Conservation (phyloP, 2,329 filamentous ascomycete genomes). For the Lojkania enalia region DNA sequence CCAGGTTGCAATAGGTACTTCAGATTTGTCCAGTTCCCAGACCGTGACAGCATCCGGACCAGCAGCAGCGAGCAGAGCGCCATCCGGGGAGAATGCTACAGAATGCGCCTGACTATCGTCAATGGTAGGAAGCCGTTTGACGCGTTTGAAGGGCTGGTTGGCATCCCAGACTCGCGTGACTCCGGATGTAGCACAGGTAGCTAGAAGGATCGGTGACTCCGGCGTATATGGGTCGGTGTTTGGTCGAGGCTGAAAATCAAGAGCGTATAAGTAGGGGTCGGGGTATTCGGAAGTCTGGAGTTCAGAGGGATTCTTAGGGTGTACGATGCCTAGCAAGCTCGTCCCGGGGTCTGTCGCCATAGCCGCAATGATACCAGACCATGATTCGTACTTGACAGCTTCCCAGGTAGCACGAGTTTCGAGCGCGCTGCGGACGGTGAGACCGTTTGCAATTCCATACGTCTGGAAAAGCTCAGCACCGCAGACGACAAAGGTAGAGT, state of each 20-base stretch:
- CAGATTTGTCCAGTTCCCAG: slow-evolving; percentile 46
- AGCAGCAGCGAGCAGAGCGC: slow-evolving; percentile 48
- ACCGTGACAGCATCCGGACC: slow-evolving; percentile 50
- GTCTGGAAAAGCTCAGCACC: slow-evolving; percentile 46
- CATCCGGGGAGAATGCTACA: slow-evolving; percentile 51
- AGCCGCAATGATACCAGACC: slow-evolving; percentile 46
- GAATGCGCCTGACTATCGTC: slow-evolving; percentile 44
- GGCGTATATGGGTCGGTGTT: slow-evolving; percentile 14
- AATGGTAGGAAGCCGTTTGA: slow-evolving; percentile 34
- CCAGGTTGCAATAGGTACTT: slow-evolving; percentile 42
- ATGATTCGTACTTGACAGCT: slow-evolving; percentile 44
- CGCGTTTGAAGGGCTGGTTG: slow-evolving; percentile 38
- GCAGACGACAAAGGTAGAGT: slow-evolving; percentile 49
- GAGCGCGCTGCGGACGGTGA: slow-evolving; percentile 35
- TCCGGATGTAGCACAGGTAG: slow-evolving; percentile 48
- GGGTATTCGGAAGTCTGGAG: slow-evolving; percentile 38
- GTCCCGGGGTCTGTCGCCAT: slow-evolving; percentile 27
- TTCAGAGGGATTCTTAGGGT: slow-evolving; percentile 36
- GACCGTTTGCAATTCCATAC: slow-evolving; percentile 38
- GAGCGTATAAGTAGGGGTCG: slow-evolving; percentile 43
- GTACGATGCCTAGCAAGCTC: slow-evolving; percentile 41
- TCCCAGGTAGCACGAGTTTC: slow-evolving; percentile 42
- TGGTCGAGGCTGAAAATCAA: slow-evolving; percentile 45
- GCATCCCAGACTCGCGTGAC: slow-evolving; percentile 47
- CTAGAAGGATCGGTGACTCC: slow-evolving; percentile 37